Percentiles rank a stretch among this genome's conserved stretches.
Evolutionary conservation across 495 filamentous ascomycete species (phyloP).

Genomic region (Neurospora terricola): DNA sequence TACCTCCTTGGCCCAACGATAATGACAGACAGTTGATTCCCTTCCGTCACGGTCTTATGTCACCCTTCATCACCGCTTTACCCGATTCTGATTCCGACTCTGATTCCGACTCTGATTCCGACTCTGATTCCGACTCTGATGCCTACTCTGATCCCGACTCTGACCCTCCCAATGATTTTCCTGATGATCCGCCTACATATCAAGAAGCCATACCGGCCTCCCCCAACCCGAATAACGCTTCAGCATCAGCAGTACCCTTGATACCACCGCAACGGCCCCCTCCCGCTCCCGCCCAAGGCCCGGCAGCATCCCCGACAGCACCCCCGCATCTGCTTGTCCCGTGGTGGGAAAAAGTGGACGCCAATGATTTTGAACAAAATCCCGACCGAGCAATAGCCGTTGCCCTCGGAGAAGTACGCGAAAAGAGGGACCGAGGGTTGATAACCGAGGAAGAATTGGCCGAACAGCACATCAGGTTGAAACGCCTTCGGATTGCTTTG

Average conservation of each 20-base stretch:
- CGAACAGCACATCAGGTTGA: background rate
- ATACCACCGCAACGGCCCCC: background rate
- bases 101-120: background rate
- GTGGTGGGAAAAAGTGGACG: background rate
- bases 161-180: background rate
- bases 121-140: background rate
- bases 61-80: background rate
- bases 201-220: background rate
- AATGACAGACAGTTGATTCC: background rate
- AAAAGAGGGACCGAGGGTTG: background rate
- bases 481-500: background rate
- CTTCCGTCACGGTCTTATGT: background rate
- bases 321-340: background rate
- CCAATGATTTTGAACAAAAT: background rate
- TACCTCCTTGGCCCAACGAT: background rate
- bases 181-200: background rate
- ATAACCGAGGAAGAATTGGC: background rate
- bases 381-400: background rate
- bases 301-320: background rate
- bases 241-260: background rate
- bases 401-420: background rate
- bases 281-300: background rate
- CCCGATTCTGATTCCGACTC: background rate
- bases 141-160: background rate
- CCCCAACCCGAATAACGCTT: background rate